Conservation (phyloP, 1,284 basidiomycete species). For the Rhodofomes roseus region DNA sequence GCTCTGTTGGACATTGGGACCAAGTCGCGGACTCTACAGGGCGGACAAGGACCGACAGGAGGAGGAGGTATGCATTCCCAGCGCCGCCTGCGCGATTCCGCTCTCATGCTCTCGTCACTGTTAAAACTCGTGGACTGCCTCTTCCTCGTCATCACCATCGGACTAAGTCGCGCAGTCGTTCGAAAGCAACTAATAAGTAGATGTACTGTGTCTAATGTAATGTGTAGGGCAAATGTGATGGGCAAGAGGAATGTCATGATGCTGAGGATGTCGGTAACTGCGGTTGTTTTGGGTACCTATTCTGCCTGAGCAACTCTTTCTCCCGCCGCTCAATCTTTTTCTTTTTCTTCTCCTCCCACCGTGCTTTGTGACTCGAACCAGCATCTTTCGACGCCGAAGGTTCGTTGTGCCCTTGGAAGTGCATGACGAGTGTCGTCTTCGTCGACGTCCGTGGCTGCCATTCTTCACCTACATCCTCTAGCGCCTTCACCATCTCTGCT, state of each 20-base stretch:
- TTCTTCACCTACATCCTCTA: constrained; percentile 48
- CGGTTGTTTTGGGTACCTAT: not conserved
- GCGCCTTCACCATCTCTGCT: constrained; percentile 34
- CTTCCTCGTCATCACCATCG: constrained; percentile 21
- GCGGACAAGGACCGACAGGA: constrained; percentile 5
- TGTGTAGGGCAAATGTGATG: not conserved
- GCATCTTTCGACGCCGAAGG: not conserved
- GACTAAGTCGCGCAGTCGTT: not conserved
- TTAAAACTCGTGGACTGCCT: constrained; percentile 40
- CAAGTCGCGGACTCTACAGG: constrained; percentile 15
- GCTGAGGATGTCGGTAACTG: not conserved
- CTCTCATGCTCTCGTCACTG: constrained; percentile 27
- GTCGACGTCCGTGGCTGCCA: constrained; percentile 43
- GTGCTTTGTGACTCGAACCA: not conserved
- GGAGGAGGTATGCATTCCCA: constrained; percentile 30
- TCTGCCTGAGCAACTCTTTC: not conserved
- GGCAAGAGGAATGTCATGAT: not conserved
- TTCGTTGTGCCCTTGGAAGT: constrained; percentile 31
- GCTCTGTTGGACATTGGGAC: constrained; percentile 38
- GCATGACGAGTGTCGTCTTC: constrained; percentile 37
- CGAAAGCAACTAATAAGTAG: not conserved
- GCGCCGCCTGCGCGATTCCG: constrained; percentile 15
- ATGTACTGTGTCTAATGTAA: constrained; percentile 8
- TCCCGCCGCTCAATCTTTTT: not conserved
- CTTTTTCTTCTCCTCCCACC: not conserved